phyloP scores from a whole-genome alignment of 1,284 basidiomycete species.

The Ceratobasidium papillatum region DNA sequence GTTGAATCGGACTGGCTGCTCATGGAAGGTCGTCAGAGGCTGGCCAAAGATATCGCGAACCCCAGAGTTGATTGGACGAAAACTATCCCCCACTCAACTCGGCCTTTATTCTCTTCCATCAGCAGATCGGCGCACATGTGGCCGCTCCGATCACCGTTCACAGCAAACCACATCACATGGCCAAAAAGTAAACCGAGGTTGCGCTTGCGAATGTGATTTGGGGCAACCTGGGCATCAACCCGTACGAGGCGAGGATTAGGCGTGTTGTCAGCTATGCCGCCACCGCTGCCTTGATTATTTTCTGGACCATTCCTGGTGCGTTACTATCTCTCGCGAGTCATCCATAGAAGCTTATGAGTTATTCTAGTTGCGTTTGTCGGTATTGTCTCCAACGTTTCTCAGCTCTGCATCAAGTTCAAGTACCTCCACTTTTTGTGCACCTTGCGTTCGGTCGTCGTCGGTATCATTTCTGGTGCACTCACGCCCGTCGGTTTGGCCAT shows the following conservation, averaged over 20 bases:
- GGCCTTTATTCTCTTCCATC: constrained; percentile 81
- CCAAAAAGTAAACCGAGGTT: constrained; percentile 70
- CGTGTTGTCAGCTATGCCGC: constrained; percentile 57
- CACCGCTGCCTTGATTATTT: constrained; percentile 67
- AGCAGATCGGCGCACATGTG: constrained; percentile 80
- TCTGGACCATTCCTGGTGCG: constrained; percentile 76
- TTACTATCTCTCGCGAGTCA: constrained; percentile 28
- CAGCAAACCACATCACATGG: constrained; percentile 66
- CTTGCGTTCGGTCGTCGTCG: constrained; percentile 62
- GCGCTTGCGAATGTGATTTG: constrained; percentile 77
- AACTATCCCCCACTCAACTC: constrained; percentile 71
- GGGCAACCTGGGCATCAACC: constrained; percentile 74
- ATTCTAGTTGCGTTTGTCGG: constrained; percentile 61
- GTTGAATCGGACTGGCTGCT: constrained; percentile 61
- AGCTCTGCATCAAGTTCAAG: constrained; percentile 55
- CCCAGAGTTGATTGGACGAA: constrained; percentile 58
- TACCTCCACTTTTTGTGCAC: constrained; percentile 73
- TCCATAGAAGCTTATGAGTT: not conserved
- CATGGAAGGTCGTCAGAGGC: constrained; percentile 58
- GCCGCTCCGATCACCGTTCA: constrained; percentile 68
- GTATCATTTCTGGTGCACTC: constrained; percentile 74
- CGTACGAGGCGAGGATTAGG: constrained; percentile 81
- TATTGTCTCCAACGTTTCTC: constrained; percentile 59
- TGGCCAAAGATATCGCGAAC: constrained; percentile 47
- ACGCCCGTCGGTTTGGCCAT: constrained; percentile 74